phyloP scores from a whole-genome alignment of 2,329 filamentous ascomycete genomes.

The Fusarium metavorans region DNA sequence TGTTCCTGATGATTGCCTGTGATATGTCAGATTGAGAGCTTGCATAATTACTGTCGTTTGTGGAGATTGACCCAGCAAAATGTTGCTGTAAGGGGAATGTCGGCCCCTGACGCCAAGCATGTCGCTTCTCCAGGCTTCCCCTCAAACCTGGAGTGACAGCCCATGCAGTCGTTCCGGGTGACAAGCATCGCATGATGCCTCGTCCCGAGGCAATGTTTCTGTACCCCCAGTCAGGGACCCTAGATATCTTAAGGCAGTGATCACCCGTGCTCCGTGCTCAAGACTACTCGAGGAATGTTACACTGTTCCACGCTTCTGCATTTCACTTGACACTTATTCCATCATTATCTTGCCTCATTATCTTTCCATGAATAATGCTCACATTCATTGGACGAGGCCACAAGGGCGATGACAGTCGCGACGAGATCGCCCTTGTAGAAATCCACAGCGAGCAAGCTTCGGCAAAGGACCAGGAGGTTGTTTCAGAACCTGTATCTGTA shows the following conservation, averaged over 20 bases:
- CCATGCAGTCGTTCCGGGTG: not conserved
- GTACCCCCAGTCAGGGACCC: not conserved
- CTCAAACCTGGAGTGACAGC: not conserved
- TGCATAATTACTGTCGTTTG: not conserved
- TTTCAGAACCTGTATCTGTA: not conserved
- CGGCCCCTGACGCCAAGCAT: not conserved
- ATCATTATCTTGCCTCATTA: not conserved
- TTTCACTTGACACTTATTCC: not conserved
- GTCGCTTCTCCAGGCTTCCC: not conserved
- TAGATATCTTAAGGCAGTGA: constrained; percentile 9
- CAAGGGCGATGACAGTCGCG: constrained; percentile 5
- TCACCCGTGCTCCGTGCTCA: not conserved
- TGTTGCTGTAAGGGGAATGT: not conserved
- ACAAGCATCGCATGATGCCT: not conserved
- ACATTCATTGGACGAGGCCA: constrained; percentile 1
- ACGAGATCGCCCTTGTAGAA: constrained; percentile 11
- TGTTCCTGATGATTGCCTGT: not conserved
- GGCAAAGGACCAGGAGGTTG: not conserved
- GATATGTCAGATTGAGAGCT: not conserved
- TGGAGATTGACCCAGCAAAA: not conserved
- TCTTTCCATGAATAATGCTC: constrained; percentile 1
- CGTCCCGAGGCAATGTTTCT: not conserved
- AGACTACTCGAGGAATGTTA: not conserved
- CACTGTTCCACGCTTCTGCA: not conserved
- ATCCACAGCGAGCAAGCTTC: not conserved